These are phyloP conservation scores for Neofusicoccum sp. DNA, from an alignment of 2,329 filamentous ascomycete genomes.

Conservation along the genomic window DNA sequence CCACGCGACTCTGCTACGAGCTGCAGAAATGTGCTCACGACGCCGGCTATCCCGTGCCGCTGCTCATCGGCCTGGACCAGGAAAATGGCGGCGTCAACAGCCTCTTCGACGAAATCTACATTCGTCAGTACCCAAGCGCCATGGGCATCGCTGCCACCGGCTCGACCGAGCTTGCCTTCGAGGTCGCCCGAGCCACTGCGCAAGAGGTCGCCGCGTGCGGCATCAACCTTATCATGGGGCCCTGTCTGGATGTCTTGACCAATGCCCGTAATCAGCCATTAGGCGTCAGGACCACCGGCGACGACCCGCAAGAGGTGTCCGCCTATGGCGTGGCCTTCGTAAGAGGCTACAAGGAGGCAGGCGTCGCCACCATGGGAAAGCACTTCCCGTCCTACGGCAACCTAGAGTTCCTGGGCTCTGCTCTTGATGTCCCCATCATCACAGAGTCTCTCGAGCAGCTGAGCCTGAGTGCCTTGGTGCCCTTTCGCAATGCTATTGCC, in stretches of 20 bases:
- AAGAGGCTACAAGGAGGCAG: constrained; percentile 89
- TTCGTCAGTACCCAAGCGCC: constrained; percentile 92
- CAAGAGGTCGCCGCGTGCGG: constrained; percentile 90
- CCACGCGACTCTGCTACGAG: constrained; percentile 82
- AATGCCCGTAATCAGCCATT: constrained; percentile 89
- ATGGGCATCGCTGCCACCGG: constrained; percentile 97
- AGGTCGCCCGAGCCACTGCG: constrained; percentile 88
- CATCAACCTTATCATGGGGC: constrained; percentile 92
- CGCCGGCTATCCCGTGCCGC: constrained; percentile 82
- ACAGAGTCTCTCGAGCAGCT: constrained; percentile 91
- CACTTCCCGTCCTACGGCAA: constrained; percentile 97
- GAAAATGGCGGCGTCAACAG: constrained; percentile 98
- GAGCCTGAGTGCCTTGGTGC: constrained; percentile 85
- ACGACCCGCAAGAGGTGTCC: constrained; percentile 93
- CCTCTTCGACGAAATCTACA: constrained; percentile 91
- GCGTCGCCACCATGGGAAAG: constrained; percentile 86
- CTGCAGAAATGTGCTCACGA: constrained; percentile 89
- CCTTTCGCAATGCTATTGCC: constrained; percentile 85
- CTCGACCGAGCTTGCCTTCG: constrained; percentile 78
- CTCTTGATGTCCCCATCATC: constrained; percentile 89
- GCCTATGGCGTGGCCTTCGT: constrained; percentile 88
- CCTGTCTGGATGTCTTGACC: constrained; percentile 88
- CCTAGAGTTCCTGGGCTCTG: constrained; percentile 87
- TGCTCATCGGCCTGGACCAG: constrained; percentile 90
- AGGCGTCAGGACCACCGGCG: constrained; percentile 83